Percentiles rank a stretch among this genome's conserved stretches.
Conservation (phyloP, 345 rosid species). For the Eucalyptus regnans region DNA sequence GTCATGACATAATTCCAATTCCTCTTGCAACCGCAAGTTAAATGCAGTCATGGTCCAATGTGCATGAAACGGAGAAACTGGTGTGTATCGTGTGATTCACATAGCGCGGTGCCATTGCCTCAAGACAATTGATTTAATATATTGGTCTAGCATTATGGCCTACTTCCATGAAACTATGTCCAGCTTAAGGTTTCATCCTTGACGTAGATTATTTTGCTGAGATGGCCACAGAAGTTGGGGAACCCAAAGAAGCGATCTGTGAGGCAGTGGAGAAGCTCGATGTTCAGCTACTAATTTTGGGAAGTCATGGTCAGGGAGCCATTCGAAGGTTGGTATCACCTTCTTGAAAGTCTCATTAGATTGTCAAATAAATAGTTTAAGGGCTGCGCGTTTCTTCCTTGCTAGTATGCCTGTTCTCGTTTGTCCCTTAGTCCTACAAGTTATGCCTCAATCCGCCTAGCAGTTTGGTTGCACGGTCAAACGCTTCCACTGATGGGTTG, state of each 20-base stretch:
- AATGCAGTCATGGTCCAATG: background rate
- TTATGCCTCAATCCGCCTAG: background rate
- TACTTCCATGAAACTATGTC: background rate
- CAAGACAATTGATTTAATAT: background rate
- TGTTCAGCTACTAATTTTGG: constrained; percentile 34
- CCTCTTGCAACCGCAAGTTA: background rate
- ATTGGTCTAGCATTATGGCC: background rate
- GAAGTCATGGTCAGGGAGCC: constrained; percentile 24
- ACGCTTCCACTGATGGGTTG: background rate
- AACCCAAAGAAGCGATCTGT: constrained; percentile 48
- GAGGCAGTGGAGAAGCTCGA: constrained; percentile 38
- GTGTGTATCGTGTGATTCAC: background rate
- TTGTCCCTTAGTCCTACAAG: background rate
- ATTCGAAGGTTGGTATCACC: constrained; percentile 21
- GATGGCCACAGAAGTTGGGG: constrained; percentile 37
- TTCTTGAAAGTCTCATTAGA: background rate
- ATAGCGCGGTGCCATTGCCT: background rate
- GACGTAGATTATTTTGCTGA: constrained; percentile 16
- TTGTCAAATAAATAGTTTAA: background rate
- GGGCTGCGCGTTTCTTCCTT: background rate
- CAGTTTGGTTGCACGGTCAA: background rate
- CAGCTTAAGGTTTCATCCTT: background rate
- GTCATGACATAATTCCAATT: background rate
- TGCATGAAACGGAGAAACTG: background rate
- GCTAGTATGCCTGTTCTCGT: background rate